Base-by-base conservation (phyloP, 805 yeast genomes). In the Zygoascus flipseniorum region DNA sequence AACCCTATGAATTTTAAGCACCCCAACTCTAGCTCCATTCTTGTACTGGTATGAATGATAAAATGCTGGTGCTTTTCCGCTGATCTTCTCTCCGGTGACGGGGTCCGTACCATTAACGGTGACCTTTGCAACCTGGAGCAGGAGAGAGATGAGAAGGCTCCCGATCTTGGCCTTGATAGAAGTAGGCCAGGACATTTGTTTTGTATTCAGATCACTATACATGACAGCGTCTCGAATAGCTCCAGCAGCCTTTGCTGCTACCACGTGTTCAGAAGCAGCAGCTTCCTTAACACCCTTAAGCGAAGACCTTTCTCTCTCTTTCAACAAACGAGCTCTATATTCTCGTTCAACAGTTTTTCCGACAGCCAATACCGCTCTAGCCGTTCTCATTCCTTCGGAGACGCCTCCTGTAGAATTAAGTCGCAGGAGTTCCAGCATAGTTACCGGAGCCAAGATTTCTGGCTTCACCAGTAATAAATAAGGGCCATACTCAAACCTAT, bases 331-430 rank as follows among this genome's bases (percentile, higher is more conserved):
- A 50, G 50, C 54, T 31, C 68, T 79, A 65, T 84, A 87, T 66
- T 93, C 98, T 60, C 83, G 69, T 65, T 92, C 97, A 20, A 92
- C 75, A 11, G 95, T 89, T 59, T 77, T 81, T 8, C 97, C 96
- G 4, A 92, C 89, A 0, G 86, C 75, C 18, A 85, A 72, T 14
- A 89, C 87, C 0, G 95, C 89, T 59, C 87, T 76, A 0, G 95
- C 87, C 0, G 92, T 83, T 60, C 90, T 77, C 80, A 89, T 82
- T 43, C 96, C 97, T 57, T 86, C 89, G 2, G 59, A 44, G 31
- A 82, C 77, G 42, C 89, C 95, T 41, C 87, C 84, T 1, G 90
- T 81, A 2, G 89, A 79, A 57, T 84, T 81, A 52, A 86, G 69
- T 58, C 85, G 85, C 61, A 92, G 70, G 37, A 89, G 64, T 68